Base-by-base conservation (phyloP, 2,329 filamentous ascomycete species). In the Xylaria sp. region DNA sequence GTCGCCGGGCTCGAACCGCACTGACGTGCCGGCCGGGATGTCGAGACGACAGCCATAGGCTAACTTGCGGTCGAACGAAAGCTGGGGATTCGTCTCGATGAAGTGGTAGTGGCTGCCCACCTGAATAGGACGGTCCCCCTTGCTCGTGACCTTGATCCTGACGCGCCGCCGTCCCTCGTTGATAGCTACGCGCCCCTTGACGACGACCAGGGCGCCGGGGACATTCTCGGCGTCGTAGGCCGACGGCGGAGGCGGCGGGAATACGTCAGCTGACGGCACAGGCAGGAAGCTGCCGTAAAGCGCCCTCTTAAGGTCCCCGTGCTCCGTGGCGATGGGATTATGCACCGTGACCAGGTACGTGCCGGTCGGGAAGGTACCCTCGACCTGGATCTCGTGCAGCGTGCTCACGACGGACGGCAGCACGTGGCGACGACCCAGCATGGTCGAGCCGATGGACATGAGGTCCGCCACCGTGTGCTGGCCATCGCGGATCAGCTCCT, bases 401-500 rank as follows among this genome's bases (percentile, higher is more conserved):
- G 93, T 94, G 48, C 87, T 85, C 67, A 91, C 88, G 28, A 97
- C 95, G 12, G 91, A 90, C 25, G 95, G 94, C 50, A 93, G 85
- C 68, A 98, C 95, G 80, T 98, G 95, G 39, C 95, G 92, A 10
- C 95, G 92, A 71, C 95, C 95, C 2, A 98, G 91, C 90, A 98
- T 94, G 63, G 92, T 95, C 75, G 93, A 90, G 74, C 95, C 95
- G 71, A 97, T 88, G 69, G 89, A 84, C 94, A 98, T 98, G 78
- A 98, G 92, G 79, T 97, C 94, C 45, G 94, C 91, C 62, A 98
- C 95, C 15, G 88, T 92, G 82, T 97, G 93, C 73, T 91, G 90
- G 78, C 95, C 95, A 95, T 98, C 95, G 79, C 95, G 94, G 79
- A 98, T 97, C 75, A 97, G 90, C 87, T 98, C 95, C 80, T 97